A percentile compares a stretch with the other conserved stretches of the same genome.
Evolutionary conservation across 1,139 yeast species (phyloP).

Genomic region (Arxiozyma bovina): DNA sequence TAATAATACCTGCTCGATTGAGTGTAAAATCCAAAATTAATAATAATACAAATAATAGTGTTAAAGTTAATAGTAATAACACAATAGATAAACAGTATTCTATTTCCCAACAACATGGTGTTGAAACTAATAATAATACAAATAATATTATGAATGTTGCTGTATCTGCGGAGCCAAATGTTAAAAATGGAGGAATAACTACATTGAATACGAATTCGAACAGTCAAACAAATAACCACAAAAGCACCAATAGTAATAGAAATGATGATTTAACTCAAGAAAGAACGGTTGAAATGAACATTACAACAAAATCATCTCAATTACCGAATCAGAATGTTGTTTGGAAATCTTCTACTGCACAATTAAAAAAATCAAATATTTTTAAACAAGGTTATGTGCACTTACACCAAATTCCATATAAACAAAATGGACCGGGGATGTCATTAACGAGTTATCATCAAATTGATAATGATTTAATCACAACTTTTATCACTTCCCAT

Average conservation of each 20-base stretch:
- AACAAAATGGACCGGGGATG: constrained; percentile 20
- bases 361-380: constrained; percentile 3
- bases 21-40: neutral
- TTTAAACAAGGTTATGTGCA: constrained; percentile 25
- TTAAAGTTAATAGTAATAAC: neutral
- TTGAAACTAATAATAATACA: neutral
- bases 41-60: neutral
- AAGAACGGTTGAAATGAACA: neutral
- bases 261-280: neutral
- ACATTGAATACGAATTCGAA: neutral
- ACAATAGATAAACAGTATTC: no score
- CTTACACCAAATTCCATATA: constrained; percentile 23
- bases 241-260: neutral
- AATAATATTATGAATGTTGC: neutral
- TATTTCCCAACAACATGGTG: neutral
- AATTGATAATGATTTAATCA: constrained; percentile 24
- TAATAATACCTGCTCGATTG: neutral
- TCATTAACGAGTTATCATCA: constrained; percentile 19
- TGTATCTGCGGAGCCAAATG: neutral
- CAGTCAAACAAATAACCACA: neutral
- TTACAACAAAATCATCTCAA: neutral
- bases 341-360: neutral
- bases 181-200: neutral
- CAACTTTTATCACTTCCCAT: constrained; percentile 33
- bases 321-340: neutral